These are phyloP conservation scores for Laetiporus sulphureus DNA, from an alignment of 1,284 basidiomycete species.

Conservation along the genomic window DNA sequence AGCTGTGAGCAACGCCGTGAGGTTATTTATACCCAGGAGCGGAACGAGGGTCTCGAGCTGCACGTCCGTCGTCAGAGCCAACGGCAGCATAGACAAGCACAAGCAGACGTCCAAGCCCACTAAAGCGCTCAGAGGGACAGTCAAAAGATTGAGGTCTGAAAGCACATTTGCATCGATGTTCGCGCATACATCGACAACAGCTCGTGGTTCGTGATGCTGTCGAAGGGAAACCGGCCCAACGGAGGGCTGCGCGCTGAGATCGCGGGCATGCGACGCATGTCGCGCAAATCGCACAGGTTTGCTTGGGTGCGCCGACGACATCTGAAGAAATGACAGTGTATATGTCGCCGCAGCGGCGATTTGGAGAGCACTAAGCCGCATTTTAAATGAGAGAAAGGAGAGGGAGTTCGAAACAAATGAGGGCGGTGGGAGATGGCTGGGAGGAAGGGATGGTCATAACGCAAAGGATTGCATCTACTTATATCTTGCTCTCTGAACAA, in stretches of 20 bases:
- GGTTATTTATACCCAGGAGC: conserved; percentile 13
- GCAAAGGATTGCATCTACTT: no score
- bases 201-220: conserved; percentile 15
- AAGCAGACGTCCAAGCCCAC: conserved; percentile 13
- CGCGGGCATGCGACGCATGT: neutral
- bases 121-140: neutral
- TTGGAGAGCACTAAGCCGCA: no score
- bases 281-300: no score
- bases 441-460: no score
- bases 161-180: conserved; percentile 14
- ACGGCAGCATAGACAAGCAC: conserved; percentile 22
- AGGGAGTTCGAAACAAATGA: no score
- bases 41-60: conserved; percentile 12
- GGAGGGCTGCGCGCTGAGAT: neutral
- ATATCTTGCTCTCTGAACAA: no score
- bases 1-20: conserved; percentile 13
- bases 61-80: conserved; percentile 13
- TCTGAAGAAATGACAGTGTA: no score
- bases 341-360: no score
- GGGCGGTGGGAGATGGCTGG: no score
- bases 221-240: conserved; percentile 3
- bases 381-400: no score
- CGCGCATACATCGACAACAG: conserved; percentile 20
- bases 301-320: no score
- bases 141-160: conserved; percentile 7